Percentiles rank a stretch among this genome's conserved stretches.
phyloP scores from a whole-genome alignment of 495 filamentous ascomycete species.

The Penicillium riverlandense region DNA sequence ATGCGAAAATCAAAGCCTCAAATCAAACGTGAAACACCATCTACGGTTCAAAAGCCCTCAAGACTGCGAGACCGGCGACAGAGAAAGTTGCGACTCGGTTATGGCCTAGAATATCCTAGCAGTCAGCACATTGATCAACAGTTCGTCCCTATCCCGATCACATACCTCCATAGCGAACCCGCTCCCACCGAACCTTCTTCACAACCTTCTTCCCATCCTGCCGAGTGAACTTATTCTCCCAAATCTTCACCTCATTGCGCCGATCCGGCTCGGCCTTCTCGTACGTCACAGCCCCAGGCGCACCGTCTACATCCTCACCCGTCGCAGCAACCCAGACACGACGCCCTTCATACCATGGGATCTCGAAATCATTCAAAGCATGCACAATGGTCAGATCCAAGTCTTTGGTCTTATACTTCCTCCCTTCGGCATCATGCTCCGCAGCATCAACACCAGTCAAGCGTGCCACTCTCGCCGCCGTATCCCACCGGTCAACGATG shows the following conservation, averaged over 20 bases:
- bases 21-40: too few relatives aligned
- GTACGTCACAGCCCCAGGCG: constrained; percentile 42
- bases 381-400: constrained; percentile 69
- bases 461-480: constrained; percentile 39
- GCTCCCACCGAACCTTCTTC: constrained; percentile 43
- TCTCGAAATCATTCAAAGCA: constrained; percentile 67
- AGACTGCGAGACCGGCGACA: constrained; percentile 51
- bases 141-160: background rate
- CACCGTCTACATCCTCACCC: constrained; percentile 39
- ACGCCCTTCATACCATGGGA: constrained; percentile 52
- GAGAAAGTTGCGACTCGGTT: constrained; percentile 45
- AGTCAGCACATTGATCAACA: background rate
- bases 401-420: constrained; percentile 36
- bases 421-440: constrained; percentile 10
- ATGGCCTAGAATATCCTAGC: constrained; percentile 25
- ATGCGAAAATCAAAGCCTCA: too few relatives aligned
- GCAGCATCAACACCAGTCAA: constrained; percentile 26
- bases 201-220: constrained; percentile 27
- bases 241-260: constrained; percentile 28
- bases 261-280: constrained; percentile 22
- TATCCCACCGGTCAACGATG: constrained; percentile 53
- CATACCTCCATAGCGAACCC: constrained; percentile 41
- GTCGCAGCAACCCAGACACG: constrained; percentile 45
- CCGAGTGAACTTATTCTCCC: constrained; percentile 24
- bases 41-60: constrained; percentile 53